A percentile compares a stretch with the other conserved stretches of the same genome.
phyloP scores from a whole-genome alignment of 1,284 basidiomycete species.

The Takashimella tepidaria region DNA sequence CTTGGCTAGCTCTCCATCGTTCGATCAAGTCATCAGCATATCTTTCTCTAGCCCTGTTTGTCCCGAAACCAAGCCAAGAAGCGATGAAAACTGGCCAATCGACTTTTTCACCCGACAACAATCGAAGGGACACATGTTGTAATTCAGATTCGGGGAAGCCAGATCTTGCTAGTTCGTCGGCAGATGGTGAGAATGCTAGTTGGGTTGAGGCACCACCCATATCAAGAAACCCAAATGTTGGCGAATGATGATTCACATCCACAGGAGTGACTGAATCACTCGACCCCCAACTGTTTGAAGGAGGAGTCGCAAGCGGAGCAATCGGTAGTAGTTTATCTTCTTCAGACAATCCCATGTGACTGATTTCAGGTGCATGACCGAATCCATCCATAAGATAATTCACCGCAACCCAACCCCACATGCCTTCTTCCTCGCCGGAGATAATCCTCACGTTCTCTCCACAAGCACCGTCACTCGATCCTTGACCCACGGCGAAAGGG shows the following conservation, averaged over 20 bases:
- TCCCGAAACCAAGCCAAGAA: constrained; percentile 97
- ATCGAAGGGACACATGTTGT: constrained; percentile 72
- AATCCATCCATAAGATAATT: constrained; percentile 99
- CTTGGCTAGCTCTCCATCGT: constrained; percentile 51
- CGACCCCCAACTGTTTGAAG: constrained; percentile 27
- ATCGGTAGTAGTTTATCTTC: constrained; percentile 43
- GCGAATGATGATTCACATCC: constrained; percentile 49
- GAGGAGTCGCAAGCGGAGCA: constrained; percentile 32
- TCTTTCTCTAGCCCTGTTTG: constrained; percentile 88
- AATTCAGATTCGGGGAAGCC: constrained; percentile 55
- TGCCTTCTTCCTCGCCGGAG: constrained; percentile 93
- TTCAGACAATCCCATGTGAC: constrained; percentile 2
- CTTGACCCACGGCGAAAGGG: constrained; percentile 43
- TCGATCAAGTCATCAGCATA: constrained; percentile 69
- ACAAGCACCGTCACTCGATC: constrained; percentile 67
- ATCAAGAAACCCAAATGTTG: constrained; percentile 96
- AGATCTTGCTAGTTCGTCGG: constrained; percentile 54
- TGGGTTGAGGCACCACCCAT: constrained; percentile 99
- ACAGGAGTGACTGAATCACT: constrained; percentile 37
- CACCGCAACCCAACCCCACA: constrained; percentile 98
- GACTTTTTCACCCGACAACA: constrained; percentile 80
- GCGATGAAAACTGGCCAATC: constrained; percentile 93
- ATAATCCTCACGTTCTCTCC: constrained; percentile 89
- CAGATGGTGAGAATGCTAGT: constrained; percentile 77
- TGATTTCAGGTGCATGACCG: constrained; percentile 49